A percentile compares a stretch with the other conserved stretches of the same genome.
These are phyloP conservation scores for Elongisporangium senticosum DNA, from an alignment of 352 stramenopile genomes.

Conservation along the genomic window DNA sequence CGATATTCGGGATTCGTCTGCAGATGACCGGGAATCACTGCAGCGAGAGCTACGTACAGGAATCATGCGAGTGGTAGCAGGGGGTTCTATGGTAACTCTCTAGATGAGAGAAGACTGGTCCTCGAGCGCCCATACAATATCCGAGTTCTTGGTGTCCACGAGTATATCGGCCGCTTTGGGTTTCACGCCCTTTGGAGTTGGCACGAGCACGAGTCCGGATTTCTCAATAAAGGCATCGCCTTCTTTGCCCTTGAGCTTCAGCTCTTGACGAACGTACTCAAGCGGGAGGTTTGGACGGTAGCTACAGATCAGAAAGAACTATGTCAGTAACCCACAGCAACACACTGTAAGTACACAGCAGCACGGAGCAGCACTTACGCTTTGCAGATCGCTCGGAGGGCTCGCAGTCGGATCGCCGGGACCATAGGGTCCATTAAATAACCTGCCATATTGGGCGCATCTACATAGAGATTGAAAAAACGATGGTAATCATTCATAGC, in stretches of 20 bases:
- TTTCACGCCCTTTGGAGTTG: slow-evolving; percentile 33
- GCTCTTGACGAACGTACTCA: slow-evolving; percentile 64
- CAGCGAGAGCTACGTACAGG: background rate
- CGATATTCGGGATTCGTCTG: background rate
- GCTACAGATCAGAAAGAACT: slow-evolving; percentile 24
- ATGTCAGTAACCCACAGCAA: slow-evolving; percentile 1
- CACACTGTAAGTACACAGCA: background rate
- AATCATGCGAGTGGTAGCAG: background rate
- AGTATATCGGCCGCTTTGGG: slow-evolving; percentile 10
- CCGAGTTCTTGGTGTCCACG: slow-evolving; percentile 76
- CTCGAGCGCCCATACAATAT: slow-evolving; percentile 80
- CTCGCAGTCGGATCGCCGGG: slow-evolving; percentile 68
- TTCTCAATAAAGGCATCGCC: slow-evolving; percentile 72
- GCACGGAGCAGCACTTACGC: slow-evolving; percentile 60
- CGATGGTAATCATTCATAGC: slow-evolving; percentile 83
- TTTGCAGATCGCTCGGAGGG: slow-evolving; percentile 86
- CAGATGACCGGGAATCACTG: background rate
- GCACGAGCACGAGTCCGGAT: slow-evolving; percentile 58
- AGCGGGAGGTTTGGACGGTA: slow-evolving; percentile 73
- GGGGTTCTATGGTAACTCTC: slow-evolving; percentile 4
- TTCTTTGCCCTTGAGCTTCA: slow-evolving; percentile 68
- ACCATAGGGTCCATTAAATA: slow-evolving; percentile 89
- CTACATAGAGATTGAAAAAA: slow-evolving; percentile 86
- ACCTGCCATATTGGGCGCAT: slow-evolving; percentile 86
- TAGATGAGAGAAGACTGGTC: slow-evolving; percentile 84